Percentiles rank a stretch among this genome's conserved stretches.
Evolutionary conservation across 179 eudicot genomes (phyloP).

Genomic region (Silene vulgaris): DNA sequence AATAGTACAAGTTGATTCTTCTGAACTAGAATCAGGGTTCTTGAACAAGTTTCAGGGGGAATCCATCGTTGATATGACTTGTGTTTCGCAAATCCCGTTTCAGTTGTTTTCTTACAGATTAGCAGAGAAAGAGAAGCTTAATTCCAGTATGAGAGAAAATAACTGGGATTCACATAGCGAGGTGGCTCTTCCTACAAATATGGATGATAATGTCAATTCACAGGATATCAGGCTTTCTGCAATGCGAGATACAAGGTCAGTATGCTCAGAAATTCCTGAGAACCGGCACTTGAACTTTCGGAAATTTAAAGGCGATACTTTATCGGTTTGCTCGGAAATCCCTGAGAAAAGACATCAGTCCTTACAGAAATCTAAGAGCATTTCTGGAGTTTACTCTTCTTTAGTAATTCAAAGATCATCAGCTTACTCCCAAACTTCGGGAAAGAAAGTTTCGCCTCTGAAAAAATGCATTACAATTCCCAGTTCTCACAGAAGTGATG

Average conservation of each 20-base stretch:
- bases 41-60: slow-evolving; percentile 34
- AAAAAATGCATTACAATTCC: slow-evolving; percentile 24
- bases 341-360: slow-evolving; percentile 15
- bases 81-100: slow-evolving; percentile 59
- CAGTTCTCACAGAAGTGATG: background rate
- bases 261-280: slow-evolving; percentile 36
- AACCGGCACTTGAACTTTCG: slow-evolving; percentile 25
- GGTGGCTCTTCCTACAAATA: slow-evolving; percentile 32
- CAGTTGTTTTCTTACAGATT: slow-evolving; percentile 67
- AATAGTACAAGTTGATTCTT: slow-evolving; percentile 51
- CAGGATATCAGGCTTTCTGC: slow-evolving; percentile 29
- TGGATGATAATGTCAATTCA: slow-evolving; percentile 30
- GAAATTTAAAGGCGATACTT: slow-evolving; percentile 13
- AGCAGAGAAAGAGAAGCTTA: slow-evolving; percentile 57
- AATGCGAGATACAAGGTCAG: slow-evolving; percentile 35
- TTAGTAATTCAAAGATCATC: slow-evolving; percentile 19
- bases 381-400: slow-evolving; percentile 17
- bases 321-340: slow-evolving; percentile 18
- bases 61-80: slow-evolving; percentile 20
- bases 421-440: slow-evolving; percentile 17
- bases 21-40: slow-evolving; percentile 59
- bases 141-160: slow-evolving; percentile 29
- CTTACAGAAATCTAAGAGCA: slow-evolving; percentile 23
- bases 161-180: slow-evolving; percentile 72
- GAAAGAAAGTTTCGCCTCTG: slow-evolving; percentile 25